These are phyloP conservation scores for Dactylellina haptotyla DNA, from an alignment of 2,329 filamentous ascomycete genomes.

Conservation along the genomic window DNA sequence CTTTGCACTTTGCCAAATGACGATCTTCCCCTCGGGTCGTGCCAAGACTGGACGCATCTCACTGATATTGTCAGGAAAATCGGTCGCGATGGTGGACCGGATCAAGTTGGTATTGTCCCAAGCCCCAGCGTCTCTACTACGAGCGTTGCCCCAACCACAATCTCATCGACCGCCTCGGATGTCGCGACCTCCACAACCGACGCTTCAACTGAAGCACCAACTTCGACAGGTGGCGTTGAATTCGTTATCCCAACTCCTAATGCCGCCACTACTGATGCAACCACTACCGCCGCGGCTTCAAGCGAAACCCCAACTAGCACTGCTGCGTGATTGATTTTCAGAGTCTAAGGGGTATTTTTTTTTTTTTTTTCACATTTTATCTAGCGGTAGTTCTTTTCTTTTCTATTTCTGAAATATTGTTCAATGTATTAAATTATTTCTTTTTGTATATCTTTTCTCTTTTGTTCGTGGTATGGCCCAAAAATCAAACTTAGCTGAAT, in stretches of 20 bases:
- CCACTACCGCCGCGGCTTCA: background rate
- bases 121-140: background rate
- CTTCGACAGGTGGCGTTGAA: constrained; percentile 12
- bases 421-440: background rate
- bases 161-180: background rate
- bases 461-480: too few species aligned
- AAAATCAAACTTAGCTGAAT: too few species aligned
- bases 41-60: constrained; percentile 22
- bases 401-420: background rate
- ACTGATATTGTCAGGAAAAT: constrained; percentile 46
- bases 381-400: too few species aligned
- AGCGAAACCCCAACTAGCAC: constrained; percentile 3
- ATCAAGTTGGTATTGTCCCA: constrained; percentile 26
- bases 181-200: background rate
- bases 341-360: background rate
- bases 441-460: background rate
- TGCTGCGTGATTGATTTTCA: background rate
- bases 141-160: background rate
- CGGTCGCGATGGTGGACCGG: constrained; percentile 40
- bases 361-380: background rate
- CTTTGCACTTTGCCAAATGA: constrained; percentile 19
- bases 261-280: background rate
- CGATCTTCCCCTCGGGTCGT: constrained; percentile 11
- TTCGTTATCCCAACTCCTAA: background rate
- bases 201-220: constrained; percentile 5